Percentiles rank a stretch among this genome's conserved stretches.
Evolutionary conservation across 768 basidiomycete species (phyloP).

Genomic region (Lentinula detonsa): DNA sequence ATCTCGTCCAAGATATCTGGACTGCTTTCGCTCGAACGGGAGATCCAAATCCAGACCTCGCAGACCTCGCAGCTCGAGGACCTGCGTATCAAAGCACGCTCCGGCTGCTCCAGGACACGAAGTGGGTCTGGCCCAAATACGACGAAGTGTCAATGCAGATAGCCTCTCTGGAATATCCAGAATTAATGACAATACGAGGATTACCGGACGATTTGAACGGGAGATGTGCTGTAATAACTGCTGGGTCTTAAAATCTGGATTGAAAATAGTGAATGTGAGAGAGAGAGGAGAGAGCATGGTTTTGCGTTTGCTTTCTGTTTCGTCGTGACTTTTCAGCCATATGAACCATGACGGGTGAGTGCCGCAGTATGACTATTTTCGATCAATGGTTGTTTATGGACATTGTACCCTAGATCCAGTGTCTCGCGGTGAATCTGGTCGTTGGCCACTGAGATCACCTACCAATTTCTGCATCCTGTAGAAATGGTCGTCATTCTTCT

Average conservation of each 20-base stretch:
- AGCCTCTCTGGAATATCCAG: constrained; percentile 1
- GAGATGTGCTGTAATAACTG: constrained; percentile 6
- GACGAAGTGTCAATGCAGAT: neutral
- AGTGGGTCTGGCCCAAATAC: constrained; percentile 1
- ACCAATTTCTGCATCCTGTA: neutral
- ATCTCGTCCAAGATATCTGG: constrained; percentile 6
- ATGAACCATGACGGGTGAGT: neutral
- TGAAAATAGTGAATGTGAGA: neutral
- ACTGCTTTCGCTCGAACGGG: constrained; percentile 1
- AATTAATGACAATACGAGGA: neutral
- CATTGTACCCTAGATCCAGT: neutral
- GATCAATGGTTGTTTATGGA: neutral
- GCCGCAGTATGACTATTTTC: neutral
- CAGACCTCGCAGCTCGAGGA: neutral
- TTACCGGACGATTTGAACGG: constrained; percentile 1
- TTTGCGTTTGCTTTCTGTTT: neutral
- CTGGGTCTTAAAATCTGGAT: neutral
- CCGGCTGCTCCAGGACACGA: neutral
- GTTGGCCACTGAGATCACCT: neutral
- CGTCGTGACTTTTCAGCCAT: neutral
- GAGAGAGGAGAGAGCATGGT: neutral
- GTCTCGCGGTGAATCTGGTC: neutral
- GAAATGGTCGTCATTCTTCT: neutral
- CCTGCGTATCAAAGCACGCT: constrained; percentile 4
- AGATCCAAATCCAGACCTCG: neutral